Evolutionary conservation across 306 rosid species (phyloP).

Genomic region (Trifolium fragiferum): DNA sequence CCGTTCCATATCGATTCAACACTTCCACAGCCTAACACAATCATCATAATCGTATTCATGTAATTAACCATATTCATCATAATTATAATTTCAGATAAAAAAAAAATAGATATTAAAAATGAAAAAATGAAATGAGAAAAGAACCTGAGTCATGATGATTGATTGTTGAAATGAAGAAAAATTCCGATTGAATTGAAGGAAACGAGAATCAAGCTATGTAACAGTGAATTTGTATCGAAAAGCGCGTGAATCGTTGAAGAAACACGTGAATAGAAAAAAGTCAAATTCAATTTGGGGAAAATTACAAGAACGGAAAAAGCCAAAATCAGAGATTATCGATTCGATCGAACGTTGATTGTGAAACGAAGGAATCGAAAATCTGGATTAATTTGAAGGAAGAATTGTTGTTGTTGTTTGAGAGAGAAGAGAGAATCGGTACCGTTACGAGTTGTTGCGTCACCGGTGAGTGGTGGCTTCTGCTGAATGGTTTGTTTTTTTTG

Average conservation of each 20-base stretch:
- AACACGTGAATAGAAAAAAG: not conserved
- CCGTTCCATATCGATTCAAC: conserved; percentile 57
- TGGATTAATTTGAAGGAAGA: not conserved
- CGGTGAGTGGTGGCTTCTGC: not conserved
- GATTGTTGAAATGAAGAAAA: conserved; percentile 35
- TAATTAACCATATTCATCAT: not conserved
- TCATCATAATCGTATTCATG: not conserved
- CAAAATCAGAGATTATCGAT: not conserved
- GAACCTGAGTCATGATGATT: conserved; percentile 54
- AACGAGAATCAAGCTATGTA: conserved; percentile 17
- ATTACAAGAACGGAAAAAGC: not conserved
- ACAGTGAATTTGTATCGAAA: conserved; percentile 19
- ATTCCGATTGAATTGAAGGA: not conserved
- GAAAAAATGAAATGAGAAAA: not conserved
- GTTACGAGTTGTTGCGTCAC: not conserved
- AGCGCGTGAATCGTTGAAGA: conserved; percentile 26
- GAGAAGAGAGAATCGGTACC: not conserved
- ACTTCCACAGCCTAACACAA: conserved; percentile 48
- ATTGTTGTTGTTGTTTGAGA: too few relatives aligned
- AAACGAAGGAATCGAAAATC: conserved; percentile 1
- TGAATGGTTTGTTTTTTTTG: not conserved
- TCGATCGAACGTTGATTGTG: not conserved
- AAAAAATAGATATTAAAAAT: not conserved
- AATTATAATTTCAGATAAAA: not conserved
- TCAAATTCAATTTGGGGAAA: too few relatives aligned